Evolutionary conservation across 2,329 filamentous ascomycete genomes (phyloP), one percentile per base, ranked within the genome.

Genomic region (Seiridium unicorne): DNA sequence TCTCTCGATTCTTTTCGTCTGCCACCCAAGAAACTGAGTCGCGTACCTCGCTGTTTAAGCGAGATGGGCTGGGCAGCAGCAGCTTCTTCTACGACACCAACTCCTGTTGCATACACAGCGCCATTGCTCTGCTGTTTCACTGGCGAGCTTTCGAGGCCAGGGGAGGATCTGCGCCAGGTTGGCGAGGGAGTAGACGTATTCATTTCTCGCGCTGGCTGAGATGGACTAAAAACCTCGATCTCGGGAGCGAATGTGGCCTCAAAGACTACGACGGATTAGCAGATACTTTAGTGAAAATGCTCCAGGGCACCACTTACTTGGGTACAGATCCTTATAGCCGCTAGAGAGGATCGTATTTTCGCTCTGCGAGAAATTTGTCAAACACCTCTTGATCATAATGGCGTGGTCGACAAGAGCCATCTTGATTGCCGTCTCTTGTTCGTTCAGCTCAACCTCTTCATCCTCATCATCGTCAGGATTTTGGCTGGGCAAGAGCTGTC

Each of bases 391-490:
- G 68, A 98, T 87, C 73, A 92, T 89, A 61, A 96, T 84, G 3
- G 92, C 92, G 73, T 98, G 93, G 69, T 98, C 95, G 47, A 96
- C 84, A 36, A 98, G 82, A 0, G 92, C 91, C 72, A 93, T 90
- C 69, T 89, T 90, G 65, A 98, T 87, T 1, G 93, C 91, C 54
- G 85, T 91, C 65, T 96, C 89, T 67, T 93, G 82, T 0, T 84
- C 79, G 31, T 79, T 76, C 3, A 86, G 72, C 62, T 86, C 78
- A 31, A 80, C 79, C 44, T 81, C 77, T 8, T 49, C 32, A n/a
- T 58, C 55, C 4, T 78, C 77, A 75, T 73, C 36, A 74, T 75
- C 76, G 3, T 77, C 77, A 5, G 77, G 74, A 40, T 81, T 66
- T 51, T 76, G 72, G 38, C 81, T 77, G 0, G 90, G 87, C 1